Conservation (phyloP, 2,329 filamentous ascomycete species). For the Ceratocystis cubensis region DNA sequence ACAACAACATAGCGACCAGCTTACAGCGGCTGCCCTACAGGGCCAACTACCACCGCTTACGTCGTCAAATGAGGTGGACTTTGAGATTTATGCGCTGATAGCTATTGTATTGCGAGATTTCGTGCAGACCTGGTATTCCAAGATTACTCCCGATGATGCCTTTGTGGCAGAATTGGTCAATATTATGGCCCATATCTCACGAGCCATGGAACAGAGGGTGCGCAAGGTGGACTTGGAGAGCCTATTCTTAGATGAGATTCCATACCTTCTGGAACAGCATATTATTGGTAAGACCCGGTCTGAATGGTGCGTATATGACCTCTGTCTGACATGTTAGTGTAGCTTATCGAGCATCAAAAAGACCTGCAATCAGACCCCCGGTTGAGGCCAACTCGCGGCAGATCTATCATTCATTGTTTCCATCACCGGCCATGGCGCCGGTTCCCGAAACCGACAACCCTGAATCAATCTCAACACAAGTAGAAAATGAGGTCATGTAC, state of each 20-base stretch:
- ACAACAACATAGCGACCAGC: slow-evolving; percentile 51
- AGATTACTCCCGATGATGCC: slow-evolving; percentile 77
- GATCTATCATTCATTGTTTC: slow-evolving; percentile 73
- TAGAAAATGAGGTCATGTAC: slow-evolving; percentile 68
- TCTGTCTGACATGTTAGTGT: slow-evolving; percentile 17
- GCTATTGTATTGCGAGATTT: slow-evolving; percentile 83
- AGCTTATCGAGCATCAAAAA: slow-evolving; percentile 63
- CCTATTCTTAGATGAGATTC: slow-evolving; percentile 75
- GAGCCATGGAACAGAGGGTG: slow-evolving; percentile 74
- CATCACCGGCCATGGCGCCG: slow-evolving; percentile 68
- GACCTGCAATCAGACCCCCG: slow-evolving; percentile 44
- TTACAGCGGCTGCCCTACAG: slow-evolving; percentile 50
- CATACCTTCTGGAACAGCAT: slow-evolving; percentile 68
- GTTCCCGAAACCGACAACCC: slow-evolving; percentile 48
- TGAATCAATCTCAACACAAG: slow-evolving; percentile 45
- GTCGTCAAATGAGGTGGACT: slow-evolving; percentile 84
- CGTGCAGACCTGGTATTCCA: slow-evolving; percentile 84
- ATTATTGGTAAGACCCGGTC: slow-evolving; percentile 49
- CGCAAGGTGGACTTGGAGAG: slow-evolving; percentile 71
- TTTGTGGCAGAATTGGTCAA: slow-evolving; percentile 82
- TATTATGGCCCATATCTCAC: slow-evolving; percentile 82
- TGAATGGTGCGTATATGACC: slow-evolving; percentile 4
- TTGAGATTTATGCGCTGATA: slow-evolving; percentile 78
- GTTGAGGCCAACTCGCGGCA: slow-evolving; percentile 50
- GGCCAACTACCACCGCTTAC: slow-evolving; percentile 81